These are phyloP conservation scores for Aspergillus calidoustus DNA, from an alignment of 2,329 filamentous ascomycete species.

Conservation along the genomic window DNA sequence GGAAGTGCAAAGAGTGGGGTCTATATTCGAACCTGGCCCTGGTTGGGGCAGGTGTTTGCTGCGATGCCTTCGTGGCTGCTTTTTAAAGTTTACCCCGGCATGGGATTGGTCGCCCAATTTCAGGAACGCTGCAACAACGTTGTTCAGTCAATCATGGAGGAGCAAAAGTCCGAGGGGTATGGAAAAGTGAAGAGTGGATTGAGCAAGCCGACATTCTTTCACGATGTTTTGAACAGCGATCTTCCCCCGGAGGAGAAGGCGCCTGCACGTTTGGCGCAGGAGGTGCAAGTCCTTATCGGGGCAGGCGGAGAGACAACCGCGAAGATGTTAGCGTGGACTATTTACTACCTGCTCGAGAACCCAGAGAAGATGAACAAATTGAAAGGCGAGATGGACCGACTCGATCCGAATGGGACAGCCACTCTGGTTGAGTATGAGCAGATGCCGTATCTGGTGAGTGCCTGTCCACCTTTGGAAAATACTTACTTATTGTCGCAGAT, in stretches of 20 bases:
- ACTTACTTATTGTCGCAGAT: constrained; percentile 15
- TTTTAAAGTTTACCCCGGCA: constrained; percentile 11
- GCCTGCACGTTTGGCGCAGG: constrained; percentile 35
- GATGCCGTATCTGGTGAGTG: constrained; percentile 31
- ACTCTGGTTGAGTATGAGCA: constrained; percentile 32
- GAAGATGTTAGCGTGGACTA: constrained; percentile 17
- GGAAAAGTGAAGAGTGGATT: constrained; percentile 13
- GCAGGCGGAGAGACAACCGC: constrained; percentile 31
- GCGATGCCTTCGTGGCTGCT: constrained; percentile 11
- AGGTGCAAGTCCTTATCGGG: constrained; percentile 34
- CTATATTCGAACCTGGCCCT: constrained; percentile 21
- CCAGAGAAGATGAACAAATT: constrained; percentile 24
- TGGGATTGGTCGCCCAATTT: constrained; percentile 22
- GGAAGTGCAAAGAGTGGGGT: constrained; percentile 22
- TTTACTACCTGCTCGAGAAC: constrained; percentile 19
- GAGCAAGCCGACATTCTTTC: constrained; percentile 32
- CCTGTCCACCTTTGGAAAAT: not conserved
- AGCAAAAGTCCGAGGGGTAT: constrained; percentile 6
- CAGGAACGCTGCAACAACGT: constrained; percentile 21
- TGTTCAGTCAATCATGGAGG: constrained; percentile 25
- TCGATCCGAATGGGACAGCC: constrained; percentile 19
- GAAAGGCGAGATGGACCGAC: constrained; percentile 24
- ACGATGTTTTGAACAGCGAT: constrained; percentile 34
- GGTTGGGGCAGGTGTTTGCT: constrained; percentile 16
- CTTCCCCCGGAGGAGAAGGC: constrained; percentile 41